Percentiles rank a stretch among this genome's conserved stretches.
Conservation (phyloP, 345 rosid genomes). For the Ceriops zippeliana region DNA sequence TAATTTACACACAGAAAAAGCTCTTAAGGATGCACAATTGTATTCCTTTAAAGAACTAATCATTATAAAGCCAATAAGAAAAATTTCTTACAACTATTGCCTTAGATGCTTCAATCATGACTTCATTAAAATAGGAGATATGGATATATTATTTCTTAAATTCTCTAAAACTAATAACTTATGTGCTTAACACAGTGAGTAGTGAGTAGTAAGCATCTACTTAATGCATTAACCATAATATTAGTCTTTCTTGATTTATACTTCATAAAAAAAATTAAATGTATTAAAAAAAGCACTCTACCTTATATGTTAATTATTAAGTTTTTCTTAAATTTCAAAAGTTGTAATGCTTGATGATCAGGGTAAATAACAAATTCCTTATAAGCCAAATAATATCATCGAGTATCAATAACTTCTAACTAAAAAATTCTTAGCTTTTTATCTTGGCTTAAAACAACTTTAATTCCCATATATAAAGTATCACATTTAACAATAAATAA, state of each 20-base stretch:
- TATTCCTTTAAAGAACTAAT: conserved; percentile 3
- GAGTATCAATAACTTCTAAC: no score
- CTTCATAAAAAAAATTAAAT: no score
- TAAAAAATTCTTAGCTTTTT: no score
- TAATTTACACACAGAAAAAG: background rate
- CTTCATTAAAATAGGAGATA: conserved; percentile 2
- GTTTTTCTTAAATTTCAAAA: no score
- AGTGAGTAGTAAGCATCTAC: background rate
- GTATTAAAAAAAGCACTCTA: no score
- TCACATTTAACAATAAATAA: conserved; percentile 12
- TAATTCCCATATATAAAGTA: background rate
- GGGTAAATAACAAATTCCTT: background rate
- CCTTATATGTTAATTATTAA: no score
- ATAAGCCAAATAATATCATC: no score
- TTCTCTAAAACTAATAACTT: conserved; percentile 6
- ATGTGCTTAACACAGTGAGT: background rate
- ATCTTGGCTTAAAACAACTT: no score
- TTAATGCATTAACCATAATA: no score
- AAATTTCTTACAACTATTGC: background rate
- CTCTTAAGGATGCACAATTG: background rate
- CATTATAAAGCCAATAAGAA: background rate
- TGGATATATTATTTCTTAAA: background rate
- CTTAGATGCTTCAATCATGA: background rate
- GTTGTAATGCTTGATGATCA: no score
- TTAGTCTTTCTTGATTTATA: no score